These are phyloP conservation scores for Paramecium primaurelia DNA, from an alignment of 73 alveolate species.

Conservation along the genomic window DNA sequence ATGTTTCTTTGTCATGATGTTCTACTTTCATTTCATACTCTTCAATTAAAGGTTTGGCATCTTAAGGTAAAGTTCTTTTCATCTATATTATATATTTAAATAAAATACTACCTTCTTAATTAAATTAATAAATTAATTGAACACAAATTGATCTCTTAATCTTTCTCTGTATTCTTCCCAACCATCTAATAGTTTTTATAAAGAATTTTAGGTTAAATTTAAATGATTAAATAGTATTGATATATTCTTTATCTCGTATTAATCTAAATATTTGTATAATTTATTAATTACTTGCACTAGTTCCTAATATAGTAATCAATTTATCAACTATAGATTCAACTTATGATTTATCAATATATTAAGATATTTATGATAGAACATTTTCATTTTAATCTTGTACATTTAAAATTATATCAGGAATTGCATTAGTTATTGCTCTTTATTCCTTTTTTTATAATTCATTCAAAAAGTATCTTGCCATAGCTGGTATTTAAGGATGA, in stretches of 20 bases:
- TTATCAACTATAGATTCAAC: background rate
- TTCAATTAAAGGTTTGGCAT: conserved; percentile 24
- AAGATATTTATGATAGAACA: background rate
- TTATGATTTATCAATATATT: background rate
- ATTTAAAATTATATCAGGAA: conserved; percentile 36
- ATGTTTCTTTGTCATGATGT: conserved; percentile 31
- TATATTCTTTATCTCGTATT: background rate
- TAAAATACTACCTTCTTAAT: background rate
- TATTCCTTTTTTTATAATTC: conserved; percentile 46
- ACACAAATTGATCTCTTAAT: background rate
- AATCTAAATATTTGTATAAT: background rate
- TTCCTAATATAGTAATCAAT: background rate
- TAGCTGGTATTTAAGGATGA: conserved; percentile 41
- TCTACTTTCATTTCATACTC: conserved; percentile 2
- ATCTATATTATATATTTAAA: background rate
- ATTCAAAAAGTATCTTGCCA: conserved; percentile 42
- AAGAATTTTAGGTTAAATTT: background rate
- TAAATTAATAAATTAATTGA: background rate
- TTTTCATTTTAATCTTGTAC: background rate
- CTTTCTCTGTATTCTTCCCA: conserved; percentile 10
- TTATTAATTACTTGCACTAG: background rate
- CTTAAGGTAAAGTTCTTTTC: background rate
- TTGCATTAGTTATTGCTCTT: conserved; percentile 34
- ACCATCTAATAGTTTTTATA: background rate
- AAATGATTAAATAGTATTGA: background rate